Evolutionary conservation across 805 yeast genomes (phyloP).

Genomic region (Teunomyces tritomae): DNA sequence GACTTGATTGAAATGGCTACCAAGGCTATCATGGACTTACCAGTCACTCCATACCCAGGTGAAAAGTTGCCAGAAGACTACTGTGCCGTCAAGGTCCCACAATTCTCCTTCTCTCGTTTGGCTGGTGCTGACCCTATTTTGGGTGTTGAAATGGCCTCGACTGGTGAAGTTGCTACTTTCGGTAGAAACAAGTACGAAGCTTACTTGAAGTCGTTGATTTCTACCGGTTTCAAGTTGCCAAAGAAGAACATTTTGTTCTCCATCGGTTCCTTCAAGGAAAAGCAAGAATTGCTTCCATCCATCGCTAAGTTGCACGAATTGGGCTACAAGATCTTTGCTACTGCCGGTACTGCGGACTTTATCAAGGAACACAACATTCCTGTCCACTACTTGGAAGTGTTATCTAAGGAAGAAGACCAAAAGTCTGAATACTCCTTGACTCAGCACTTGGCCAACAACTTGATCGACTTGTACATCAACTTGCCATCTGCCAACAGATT

Average conservation of each 20-base stretch:
- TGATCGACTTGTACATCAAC: constrained; percentile 94
- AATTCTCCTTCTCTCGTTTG: constrained; percentile 93
- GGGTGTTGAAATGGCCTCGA: constrained; percentile 99
- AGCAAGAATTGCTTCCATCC: constrained; percentile 87
- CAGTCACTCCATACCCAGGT: constrained; percentile 86
- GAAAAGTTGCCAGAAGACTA: constrained; percentile 87
- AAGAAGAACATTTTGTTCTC: constrained; percentile 92
- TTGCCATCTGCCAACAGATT: constrained; percentile 95
- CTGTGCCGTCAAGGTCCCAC: constrained; percentile 96
- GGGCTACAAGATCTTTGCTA: constrained; percentile 91
- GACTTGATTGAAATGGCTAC: constrained; percentile 97
- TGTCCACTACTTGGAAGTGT: constrained; percentile 89
- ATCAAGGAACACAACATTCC: constrained; percentile 92
- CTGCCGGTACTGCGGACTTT: constrained; percentile 99
- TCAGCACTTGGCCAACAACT: constrained; percentile 93
- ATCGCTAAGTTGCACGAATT: constrained; percentile 74
- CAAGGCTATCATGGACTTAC: constrained; percentile 86
- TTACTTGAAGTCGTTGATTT: constrained; percentile 86
- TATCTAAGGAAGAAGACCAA: constrained; percentile 70
- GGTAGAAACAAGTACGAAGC: constrained; percentile 98
- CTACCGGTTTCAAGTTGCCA: constrained; percentile 94
- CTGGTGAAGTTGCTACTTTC: constrained; percentile 97
- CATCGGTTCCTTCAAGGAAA: constrained; percentile 95
- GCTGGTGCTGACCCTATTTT: constrained; percentile 97
- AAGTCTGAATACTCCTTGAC: constrained; percentile 93